Evolutionary conservation across 2,329 filamentous ascomycete genomes (phyloP), one percentile per base, ranked within the genome.

Genomic region (Fusarium lateritium): DNA sequence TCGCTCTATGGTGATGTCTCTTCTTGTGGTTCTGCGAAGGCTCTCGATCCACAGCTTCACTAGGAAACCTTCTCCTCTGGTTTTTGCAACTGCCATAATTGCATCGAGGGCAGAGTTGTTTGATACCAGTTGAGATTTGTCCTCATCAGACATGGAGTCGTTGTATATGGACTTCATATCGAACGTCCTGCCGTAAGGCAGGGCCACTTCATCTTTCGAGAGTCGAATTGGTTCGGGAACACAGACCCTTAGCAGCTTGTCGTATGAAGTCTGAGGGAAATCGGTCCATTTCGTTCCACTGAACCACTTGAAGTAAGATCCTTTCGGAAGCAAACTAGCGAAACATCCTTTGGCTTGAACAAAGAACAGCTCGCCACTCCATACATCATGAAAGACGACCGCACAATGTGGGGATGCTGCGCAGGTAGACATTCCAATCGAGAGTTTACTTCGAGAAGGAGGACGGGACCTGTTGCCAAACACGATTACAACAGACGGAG

Each of bases 81-180:
- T 26, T 34, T 19, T 44, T 1, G 50, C 19, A 44, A 34, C 26
- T 5, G 24, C 19, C 9, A 53, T 9, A 6, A 53, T 53, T 7
- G 39, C 7, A 24, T 53, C 50, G 7, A 53, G 15, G 10, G 28
- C 50, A 15, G 26, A 24, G 22, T 44, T 26, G 19, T 44, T 26
- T 6, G 50, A 53, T 2, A 34, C 7, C 14, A 53, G n/a, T 6
- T 53, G 39, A 10, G 7, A 2, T 4, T 26, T 53, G 8, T 34
- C 50, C 15, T 24, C n/a, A 2, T 44, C 2, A 4, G 39, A 19
- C 15, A 36, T 2, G 14, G 5, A 8, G 28, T 53, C 39, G 11
- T 44, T 44, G 19, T 53, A 53, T 10, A 44, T 53, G 15, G 11
- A 34, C 15, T 22, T 43, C 50, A 53, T 53, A 34, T 53, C 28